Evolutionary conservation across 176 grass and related monocot genomes (phyloP).

Genomic region (Puya raimondii): DNA sequence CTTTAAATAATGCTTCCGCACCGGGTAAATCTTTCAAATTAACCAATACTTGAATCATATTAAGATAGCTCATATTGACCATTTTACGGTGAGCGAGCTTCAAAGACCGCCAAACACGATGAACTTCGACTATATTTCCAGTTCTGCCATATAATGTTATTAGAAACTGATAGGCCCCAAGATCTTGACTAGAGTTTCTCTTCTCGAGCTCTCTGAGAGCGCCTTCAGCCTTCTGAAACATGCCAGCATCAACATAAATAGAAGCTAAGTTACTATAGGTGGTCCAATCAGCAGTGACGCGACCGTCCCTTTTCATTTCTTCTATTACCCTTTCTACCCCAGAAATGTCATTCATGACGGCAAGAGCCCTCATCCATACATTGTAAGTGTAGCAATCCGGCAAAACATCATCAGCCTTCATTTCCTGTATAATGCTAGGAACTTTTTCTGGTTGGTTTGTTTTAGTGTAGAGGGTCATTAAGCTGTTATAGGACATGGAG

Average conservation of each 20-base stretch:
- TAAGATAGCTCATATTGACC: constrained; percentile 89
- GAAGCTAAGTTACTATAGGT: constrained; percentile 96
- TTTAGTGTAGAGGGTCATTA: constrained; percentile 85
- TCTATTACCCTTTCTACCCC: constrained; percentile 84
- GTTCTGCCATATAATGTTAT: constrained; percentile 76
- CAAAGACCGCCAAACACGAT: constrained; percentile 77
- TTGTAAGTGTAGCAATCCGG: constrained; percentile 86
- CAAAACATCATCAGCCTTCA: constrained; percentile 69
- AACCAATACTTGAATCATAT: constrained; percentile 82
- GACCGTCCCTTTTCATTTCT: constrained; percentile 92
- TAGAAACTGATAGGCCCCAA: constrained; percentile 82
- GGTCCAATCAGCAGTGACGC: constrained; percentile 90
- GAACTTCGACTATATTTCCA: constrained; percentile 76
- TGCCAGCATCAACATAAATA: constrained; percentile 65
- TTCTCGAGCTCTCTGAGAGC: constrained; percentile 89
- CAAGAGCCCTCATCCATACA: constrained; percentile 90
- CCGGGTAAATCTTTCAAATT: constrained; percentile 86
- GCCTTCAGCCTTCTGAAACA: constrained; percentile 70
- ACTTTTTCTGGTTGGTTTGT: constrained; percentile 60
- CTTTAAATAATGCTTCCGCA: constrained; percentile 81
- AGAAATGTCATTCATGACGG: constrained; percentile 47
- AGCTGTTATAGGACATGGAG: constrained; percentile 82
- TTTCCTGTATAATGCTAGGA: constrained; percentile 63
- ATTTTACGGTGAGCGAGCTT: constrained; percentile 48
- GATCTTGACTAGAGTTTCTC: constrained; percentile 49